A percentile compares a stretch with the other conserved stretches of the same genome.
Conservation (phyloP, 345 rosid genomes). For the Arabidopsis thaliana region TAIR10.1 NC_003076.8:8348501-8349000, state of each 20-base stretch:
- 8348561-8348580: neutral
- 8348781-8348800: slow-evolving; percentile 81
- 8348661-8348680: neutral
- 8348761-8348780: slow-evolving; percentile 34
- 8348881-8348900: slow-evolving; percentile 80
- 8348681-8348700: neutral
- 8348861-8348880: slow-evolving; percentile 74
- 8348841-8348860: slow-evolving; percentile 88
- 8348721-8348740: slow-evolving; percentile 1
- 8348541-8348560: neutral
- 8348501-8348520: neutral
- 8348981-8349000: neutral
- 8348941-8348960: slow-evolving; percentile 5
- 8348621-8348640: slow-evolving; percentile 1
- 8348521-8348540: slow-evolving; percentile 6
- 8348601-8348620: neutral
- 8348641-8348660: neutral
- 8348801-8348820: slow-evolving; percentile 70
- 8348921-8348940: neutral
- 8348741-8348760: slow-evolving; percentile 20
- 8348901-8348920: slow-evolving; percentile 64
- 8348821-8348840: slow-evolving; percentile 58
- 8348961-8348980: neutral
- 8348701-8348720: neutral
- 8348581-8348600: neutral